Percentiles rank a stretch among this genome's conserved stretches.
Conservation (phyloP, 805 yeast genomes). For the Alloascoidea africana region DNA sequence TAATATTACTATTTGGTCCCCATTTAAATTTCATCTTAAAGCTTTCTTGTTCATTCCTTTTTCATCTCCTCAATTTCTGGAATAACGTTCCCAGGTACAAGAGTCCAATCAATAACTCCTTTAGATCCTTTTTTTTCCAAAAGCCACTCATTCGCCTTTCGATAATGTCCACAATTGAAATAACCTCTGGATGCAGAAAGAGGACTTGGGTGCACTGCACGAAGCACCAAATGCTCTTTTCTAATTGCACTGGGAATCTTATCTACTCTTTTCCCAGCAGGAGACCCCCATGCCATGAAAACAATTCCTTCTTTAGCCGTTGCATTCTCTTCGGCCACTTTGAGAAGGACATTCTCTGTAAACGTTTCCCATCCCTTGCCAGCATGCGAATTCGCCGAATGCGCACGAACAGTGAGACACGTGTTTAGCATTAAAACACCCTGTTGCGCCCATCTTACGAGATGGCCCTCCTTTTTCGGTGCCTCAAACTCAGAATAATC, state of each 20-base stretch:
- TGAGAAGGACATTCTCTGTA: conserved; percentile 54
- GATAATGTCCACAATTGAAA: conserved; percentile 64
- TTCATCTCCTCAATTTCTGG: conserved; percentile 76
- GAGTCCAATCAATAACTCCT: conserved; percentile 53
- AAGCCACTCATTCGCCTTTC: conserved; percentile 68
- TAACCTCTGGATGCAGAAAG: conserved; percentile 81
- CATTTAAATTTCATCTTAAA: too few relatives aligned
- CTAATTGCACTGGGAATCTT: conserved; percentile 16
- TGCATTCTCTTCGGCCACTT: conserved; percentile 34
- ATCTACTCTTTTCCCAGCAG: conserved; percentile 50
- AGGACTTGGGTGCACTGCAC: conserved; percentile 90
- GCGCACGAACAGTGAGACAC: conserved; percentile 82
- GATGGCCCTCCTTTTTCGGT: conserved; percentile 47
- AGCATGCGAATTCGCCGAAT: conserved; percentile 86
- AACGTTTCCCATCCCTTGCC: conserved; percentile 86
- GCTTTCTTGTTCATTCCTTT: conserved; percentile 74
- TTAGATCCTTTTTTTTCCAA: conserved; percentile 23
- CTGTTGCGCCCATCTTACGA: conserved; percentile 71
- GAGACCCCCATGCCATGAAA: conserved; percentile 70
- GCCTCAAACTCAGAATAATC: conserved; percentile 57
- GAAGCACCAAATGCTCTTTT: conserved; percentile 30
- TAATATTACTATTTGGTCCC: too few relatives aligned
- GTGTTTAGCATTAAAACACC: conserved; percentile 87
- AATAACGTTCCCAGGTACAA: conserved; percentile 48
- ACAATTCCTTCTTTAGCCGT: conserved; percentile 38